Evolutionary conservation across 768 basidiomycete species (phyloP).

Genomic region (Trametes coccinea): DNA sequence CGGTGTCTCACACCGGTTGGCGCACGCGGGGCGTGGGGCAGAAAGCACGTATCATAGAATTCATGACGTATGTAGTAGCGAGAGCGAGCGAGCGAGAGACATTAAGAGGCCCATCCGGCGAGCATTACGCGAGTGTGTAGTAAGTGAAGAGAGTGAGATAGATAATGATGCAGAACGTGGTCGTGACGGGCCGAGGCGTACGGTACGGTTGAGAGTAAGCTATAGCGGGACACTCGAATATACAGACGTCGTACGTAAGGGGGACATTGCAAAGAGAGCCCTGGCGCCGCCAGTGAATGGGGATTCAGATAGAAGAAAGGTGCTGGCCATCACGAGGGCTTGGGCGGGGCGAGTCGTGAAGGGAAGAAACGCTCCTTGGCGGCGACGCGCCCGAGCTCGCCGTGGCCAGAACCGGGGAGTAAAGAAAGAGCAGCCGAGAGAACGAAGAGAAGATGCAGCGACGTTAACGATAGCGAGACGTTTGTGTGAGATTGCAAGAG

Average conservation of each 20-base stretch:
- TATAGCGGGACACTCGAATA: constrained; percentile 15
- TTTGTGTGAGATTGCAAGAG: neutral
- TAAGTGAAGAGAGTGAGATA: neutral
- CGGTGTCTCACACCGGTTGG: too few relatives aligned
- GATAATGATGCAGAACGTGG: neutral
- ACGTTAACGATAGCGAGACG: constrained; percentile 18
- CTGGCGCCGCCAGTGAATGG: constrained; percentile 10
- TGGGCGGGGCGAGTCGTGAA: neutral
- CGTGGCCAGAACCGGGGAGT: neutral
- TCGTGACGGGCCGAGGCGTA: neutral
- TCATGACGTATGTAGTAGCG: constrained; percentile 1
- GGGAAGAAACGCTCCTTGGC: neutral
- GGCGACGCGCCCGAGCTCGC: constrained; percentile 3
- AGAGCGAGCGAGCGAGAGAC: neutral
- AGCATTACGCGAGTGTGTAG: constrained; percentile 3
- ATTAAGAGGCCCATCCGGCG: constrained; percentile 6
- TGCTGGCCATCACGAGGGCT: neutral
- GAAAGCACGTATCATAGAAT: constrained; percentile 5
- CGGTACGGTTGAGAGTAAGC: constrained; percentile 5
- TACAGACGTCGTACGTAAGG: constrained; percentile 5
- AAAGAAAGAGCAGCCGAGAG: neutral
- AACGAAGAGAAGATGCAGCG: constrained; percentile 1
- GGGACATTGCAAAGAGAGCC: neutral
- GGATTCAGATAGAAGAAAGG: neutral
- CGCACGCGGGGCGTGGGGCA: neutral